Evolutionary conservation across 805 yeast genomes (phyloP).

Genomic region (Candida golubevii): DNA sequence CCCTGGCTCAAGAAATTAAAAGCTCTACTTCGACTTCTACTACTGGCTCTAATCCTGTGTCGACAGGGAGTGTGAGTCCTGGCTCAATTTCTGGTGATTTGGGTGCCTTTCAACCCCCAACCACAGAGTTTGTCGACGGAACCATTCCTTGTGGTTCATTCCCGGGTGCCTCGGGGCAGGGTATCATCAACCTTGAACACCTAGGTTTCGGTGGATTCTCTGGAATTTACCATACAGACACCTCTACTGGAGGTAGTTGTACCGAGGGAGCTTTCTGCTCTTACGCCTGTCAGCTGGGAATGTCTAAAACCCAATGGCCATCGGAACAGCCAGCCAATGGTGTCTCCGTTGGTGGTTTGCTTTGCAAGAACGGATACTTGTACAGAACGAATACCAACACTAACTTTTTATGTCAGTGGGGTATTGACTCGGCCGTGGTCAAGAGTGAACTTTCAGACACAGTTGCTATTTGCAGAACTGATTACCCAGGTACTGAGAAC

Average conservation of each 20-base stretch:
- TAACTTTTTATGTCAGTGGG: constrained; percentile 84
- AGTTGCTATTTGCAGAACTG: constrained; percentile 95
- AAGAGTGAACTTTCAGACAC: constrained; percentile 56
- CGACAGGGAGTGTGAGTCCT: constrained; percentile 31
- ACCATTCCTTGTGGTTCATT: constrained; percentile 58
- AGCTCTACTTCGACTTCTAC: constrained; percentile 8
- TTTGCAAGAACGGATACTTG: constrained; percentile 78
- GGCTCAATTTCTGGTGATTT: constrained; percentile 58
- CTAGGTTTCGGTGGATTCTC: constrained; percentile 81
- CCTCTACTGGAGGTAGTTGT: constrained; percentile 66
- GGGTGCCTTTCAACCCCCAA: constrained; percentile 51
- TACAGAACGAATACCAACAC: constrained; percentile 71
- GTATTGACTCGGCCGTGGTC: constrained; percentile 63
- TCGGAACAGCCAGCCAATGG: constrained; percentile 80
- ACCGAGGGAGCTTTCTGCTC: constrained; percentile 92
- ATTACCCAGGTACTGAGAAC: constrained; percentile 98
- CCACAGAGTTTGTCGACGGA: constrained; percentile 68
- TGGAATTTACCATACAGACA: constrained; percentile 60
- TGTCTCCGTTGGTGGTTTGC: constrained; percentile 89
- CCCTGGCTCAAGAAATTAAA: constrained; percentile 3
- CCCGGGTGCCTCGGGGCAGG: constrained; percentile 64
- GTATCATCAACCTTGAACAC: constrained; percentile 71
- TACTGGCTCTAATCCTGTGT: constrained; percentile 22
- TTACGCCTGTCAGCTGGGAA: constrained; percentile 97
- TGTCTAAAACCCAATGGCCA: constrained; percentile 99